Percentiles rank a stretch among this genome's conserved stretches.
phyloP scores from a whole-genome alignment of 805 yeast genomes.

The Metschnikowia santaceciliae region DNA sequence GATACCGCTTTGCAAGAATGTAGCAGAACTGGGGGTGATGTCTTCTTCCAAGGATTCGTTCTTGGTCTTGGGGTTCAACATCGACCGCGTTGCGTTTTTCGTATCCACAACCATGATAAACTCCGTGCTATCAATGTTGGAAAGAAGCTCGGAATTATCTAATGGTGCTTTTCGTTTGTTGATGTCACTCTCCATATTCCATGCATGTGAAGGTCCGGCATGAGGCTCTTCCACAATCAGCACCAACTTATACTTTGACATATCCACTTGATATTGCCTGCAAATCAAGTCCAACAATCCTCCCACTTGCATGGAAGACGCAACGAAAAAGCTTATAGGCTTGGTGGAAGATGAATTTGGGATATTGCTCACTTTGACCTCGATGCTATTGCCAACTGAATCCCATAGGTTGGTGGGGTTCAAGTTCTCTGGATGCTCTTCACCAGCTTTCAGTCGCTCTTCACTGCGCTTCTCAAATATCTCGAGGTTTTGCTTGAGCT shows the following conservation, averaged over 20 bases:
- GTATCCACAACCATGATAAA: slow-evolving; percentile 20
- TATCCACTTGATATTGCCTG: slow-evolving; percentile 25
- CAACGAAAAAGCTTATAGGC: slow-evolving; percentile 14
- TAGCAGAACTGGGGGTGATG: slow-evolving; percentile 28
- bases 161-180: slow-evolving; percentile 3
- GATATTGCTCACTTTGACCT: slow-evolving; percentile 14
- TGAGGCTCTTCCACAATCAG: not conserved
- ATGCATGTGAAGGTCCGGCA: not conserved
- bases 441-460: slow-evolving; percentile 6
- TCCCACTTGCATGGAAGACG: slow-evolving; percentile 15
- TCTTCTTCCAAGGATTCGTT: slow-evolving; percentile 18
- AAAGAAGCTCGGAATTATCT: slow-evolving; percentile 8
- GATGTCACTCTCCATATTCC: slow-evolving; percentile 1
- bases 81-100: slow-evolving; percentile 9
- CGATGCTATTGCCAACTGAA: slow-evolving; percentile 10
- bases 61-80: slow-evolving; percentile 11
- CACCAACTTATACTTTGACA: slow-evolving; percentile 19
- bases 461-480: slow-evolving; percentile 12
- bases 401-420: not conserved
- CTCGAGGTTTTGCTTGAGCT: slow-evolving; percentile 27
- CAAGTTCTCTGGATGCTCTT: slow-evolving; percentile 2
- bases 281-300: slow-evolving; percentile 24
- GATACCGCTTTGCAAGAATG: slow-evolving; percentile 19
- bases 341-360: slow-evolving; percentile 12
- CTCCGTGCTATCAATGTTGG: slow-evolving; percentile 9